Base-by-base conservation (phyloP, 2,329 filamentous ascomycete genomes). In the Xylaria sp. region DNA sequence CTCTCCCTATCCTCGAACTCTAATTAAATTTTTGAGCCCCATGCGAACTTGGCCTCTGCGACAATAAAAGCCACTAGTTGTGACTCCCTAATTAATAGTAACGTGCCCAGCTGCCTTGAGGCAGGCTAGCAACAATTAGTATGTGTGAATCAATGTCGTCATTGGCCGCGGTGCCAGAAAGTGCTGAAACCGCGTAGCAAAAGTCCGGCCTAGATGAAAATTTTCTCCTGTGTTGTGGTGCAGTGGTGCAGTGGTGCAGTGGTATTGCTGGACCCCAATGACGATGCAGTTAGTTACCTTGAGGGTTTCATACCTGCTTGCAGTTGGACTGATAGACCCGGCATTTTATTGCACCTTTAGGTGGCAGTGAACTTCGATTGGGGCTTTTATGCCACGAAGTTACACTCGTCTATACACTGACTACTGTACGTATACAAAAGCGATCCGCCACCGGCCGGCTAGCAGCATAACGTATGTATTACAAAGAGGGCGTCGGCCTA, bases 401-500 rank as follows among this genome's bases (percentile, higher is more conserved):
- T 28, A 20, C 66, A 48, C 58, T 43, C 43, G 45, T 50, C 18
- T 43, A 46, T 36, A 53, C 59, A 50, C 23, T 15, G 15, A 39
- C 13, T 39, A 39, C 18, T 39, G 36, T 39, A 39, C 28, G 6
- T 18, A 48, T 30, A 23, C 43, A 32, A 56, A 32, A 61, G 46
- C 9, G 25, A 56, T 46, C 60, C 60, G 39, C 55, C 55, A 53
- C 39, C 20, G 46, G 46, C 9, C 50, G 20, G 36, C 23, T 58
- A 25, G 39, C 36, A 43, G 57, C 57, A 34, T 55, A 25, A 65
- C n/a, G 10, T 23, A 46, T 9, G 55, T 39, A 55, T 10, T 25
- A 53, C 52, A 56, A 28, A 45, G 39, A 64, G 60, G 65, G 60
- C 45, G 65, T 67, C 45, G 46, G 50, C 68, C 61, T 65, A 74